These are phyloP conservation scores for Vararia minispora DNA, from an alignment of 768 basidiomycete species.

Conservation along the genomic window DNA sequence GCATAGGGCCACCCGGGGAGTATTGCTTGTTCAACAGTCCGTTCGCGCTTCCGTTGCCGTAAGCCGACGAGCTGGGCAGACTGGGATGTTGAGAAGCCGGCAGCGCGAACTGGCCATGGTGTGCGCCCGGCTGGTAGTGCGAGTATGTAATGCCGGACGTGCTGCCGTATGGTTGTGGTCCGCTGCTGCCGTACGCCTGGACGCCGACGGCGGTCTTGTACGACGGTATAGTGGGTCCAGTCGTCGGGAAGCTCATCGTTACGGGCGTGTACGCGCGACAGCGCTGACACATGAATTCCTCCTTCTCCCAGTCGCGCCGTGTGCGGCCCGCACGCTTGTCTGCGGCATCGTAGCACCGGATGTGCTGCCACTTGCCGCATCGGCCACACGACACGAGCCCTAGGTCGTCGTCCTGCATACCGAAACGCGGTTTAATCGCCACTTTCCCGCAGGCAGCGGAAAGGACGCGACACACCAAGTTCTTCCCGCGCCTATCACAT, in stretches of 20 bases:
- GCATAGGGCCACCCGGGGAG: too few species aligned
- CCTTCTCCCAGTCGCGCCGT: conserved; percentile 74
- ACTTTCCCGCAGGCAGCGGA: not conserved
- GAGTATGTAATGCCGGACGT: conserved; percentile 12
- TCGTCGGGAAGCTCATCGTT: conserved; percentile 4
- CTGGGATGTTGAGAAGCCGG: too few species aligned
- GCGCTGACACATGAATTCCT: conserved; percentile 65
- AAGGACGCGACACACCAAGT: conserved; percentile 41
- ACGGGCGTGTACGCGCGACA: conserved; percentile 28
- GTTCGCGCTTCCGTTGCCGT: too few species aligned
- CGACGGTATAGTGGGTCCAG: conserved; percentile 5
- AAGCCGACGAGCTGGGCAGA: too few species aligned
- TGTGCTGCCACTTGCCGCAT: conserved; percentile 88
- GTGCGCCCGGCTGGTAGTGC: conserved; percentile 15
- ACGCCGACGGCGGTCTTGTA: conserved; percentile 3
- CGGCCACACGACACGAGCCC: conserved; percentile 74
- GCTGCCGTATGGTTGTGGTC: not conserved
- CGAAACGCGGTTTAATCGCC: conserved; percentile 5
- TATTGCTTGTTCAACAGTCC: too few species aligned
- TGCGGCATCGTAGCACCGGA: conserved; percentile 66
- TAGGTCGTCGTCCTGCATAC: conserved; percentile 59
- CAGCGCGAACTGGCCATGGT: too few species aligned
- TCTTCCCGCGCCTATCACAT: conserved; percentile 61
- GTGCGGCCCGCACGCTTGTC: conserved; percentile 55
- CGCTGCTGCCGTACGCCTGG: conserved; percentile 2